Evolutionary conservation across 129 eudicot species (phyloP), one percentile per base, ranked within the genome.

Genomic region (Heracleum sosnowskyi): DNA sequence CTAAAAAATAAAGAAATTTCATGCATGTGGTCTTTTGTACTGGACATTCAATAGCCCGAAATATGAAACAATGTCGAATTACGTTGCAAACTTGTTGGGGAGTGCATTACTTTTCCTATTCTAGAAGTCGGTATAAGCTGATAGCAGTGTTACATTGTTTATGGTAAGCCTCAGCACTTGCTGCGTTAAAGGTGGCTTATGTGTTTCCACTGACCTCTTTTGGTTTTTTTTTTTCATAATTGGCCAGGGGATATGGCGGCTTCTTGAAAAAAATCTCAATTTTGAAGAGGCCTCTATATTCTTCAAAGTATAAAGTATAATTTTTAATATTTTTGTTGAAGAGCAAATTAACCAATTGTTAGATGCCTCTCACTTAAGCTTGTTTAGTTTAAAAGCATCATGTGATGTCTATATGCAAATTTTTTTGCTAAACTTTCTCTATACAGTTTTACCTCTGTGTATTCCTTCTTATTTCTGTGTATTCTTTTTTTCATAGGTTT

Each of bases 401-500:
- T 46, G 53, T 55, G n/a, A n/a, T n/a, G n/a, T n/a, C 41, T 31
- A 12, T 33, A 66, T 68, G 39, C 24, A 13, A 33, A 0, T 34
- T 41, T 41, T 41, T 41, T 41, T 41, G 45, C 13, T 41, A 8
- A 41, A 41, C 10, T 17, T 22, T 57, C 42, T 33, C 1, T 35
- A 35, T 69, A 26, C 26, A 34, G 22, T 5, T 69, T 69, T 1
- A 17, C 16, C 20, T 69, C 44, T 15, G 18, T 20, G 37, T 6
- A 70, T 70, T 22, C 31, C 26, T 53, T 53, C 64, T 60, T 60
- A 60, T 60, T 34, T 20, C 29, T 22, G 2, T 33, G 15, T 8
- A 22, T 70, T 9, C 7, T 15, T 70, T 70, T 36, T 35, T 70
- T 18, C 5, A 6, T 88, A 93, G 98, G 84, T 93, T 93, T 78